Evolutionary conservation across 2,329 filamentous ascomycete genomes (phyloP), one percentile per base, ranked within the genome.

Genomic region (Dendrostoma leiphaemia): DNA sequence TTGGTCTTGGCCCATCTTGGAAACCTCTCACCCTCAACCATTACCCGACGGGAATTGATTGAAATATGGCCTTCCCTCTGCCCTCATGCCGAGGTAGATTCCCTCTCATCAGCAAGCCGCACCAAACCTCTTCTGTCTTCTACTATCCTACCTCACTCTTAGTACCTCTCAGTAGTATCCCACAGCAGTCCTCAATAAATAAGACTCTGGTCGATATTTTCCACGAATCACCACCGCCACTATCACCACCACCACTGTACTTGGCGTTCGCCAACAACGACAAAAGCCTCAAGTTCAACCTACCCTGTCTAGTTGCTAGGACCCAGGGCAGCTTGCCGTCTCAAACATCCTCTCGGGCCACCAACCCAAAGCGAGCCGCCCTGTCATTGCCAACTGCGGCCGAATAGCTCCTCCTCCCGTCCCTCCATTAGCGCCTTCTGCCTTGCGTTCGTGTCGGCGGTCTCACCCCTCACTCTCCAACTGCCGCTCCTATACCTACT

Each of bases 311-410:
- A 46, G 47, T n/a, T n/a, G n/a, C 37, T 55, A 55, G 52, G 56
- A 47, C 21, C 40, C 41, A 44, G 52, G 55, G 52, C 52, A 37
- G 53, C 56, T 46, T 58, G 56, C 56, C 34, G 32, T 26, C 26
- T 12, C 31, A 24, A 5, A 44, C 48, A 3, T n/a, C 26, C 41
- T 38, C 21, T 40, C 43, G 54, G 50, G 49, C 19, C 35, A 41
- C 35, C 35, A 44, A 24, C 44, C 51, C 48, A 35, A 55, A 48
- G 52, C 56, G 55, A 50, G 56, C 56, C 54, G 56, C 56, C 56
- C 55, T 35, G 44, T 28, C 37, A 38, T 17, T 17, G 35, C 24
- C 35, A 26, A 13, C 40, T 32, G 31, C 32, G 17, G 17, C 12
- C 44, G 23, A 41, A 29, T 35, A 35, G 35, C 48, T 40, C n/a